Conservation (phyloP, 108 stramenopile genomes). For the Stephanodiscus minutulus region DNA sequence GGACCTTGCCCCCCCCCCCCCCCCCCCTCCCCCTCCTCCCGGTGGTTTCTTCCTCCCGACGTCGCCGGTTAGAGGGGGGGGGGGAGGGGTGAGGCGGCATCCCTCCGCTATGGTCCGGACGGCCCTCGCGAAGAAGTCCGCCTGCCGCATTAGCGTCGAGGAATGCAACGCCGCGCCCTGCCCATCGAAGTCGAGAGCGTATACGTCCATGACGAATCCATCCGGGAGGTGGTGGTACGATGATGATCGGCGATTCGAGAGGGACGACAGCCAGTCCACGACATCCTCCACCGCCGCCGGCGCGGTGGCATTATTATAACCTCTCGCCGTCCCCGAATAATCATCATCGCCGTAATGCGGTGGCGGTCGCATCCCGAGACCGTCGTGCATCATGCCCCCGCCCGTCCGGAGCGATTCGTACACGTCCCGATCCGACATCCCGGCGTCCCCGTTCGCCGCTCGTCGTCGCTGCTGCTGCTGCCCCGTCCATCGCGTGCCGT, state of each 20-base stretch:
- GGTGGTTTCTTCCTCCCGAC: not conserved
- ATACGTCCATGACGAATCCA: constrained; percentile 77
- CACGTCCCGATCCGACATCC: constrained; percentile 18
- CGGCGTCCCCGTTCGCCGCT: not conserved
- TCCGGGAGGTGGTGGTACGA: constrained; percentile 6
- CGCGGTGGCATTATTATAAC: no score
- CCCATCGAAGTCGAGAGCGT: constrained; percentile 71
- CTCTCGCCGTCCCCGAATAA: not conserved
- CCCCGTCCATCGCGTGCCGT: constrained; percentile 74
- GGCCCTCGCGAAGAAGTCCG: constrained; percentile 57
- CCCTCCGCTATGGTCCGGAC: constrained; percentile 46
- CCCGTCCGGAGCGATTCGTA: constrained; percentile 35
- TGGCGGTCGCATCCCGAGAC: not conserved
- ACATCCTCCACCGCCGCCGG: no score
- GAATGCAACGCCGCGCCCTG: constrained; percentile 79
- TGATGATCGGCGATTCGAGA: not conserved
- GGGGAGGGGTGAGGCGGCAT: constrained; percentile 17
- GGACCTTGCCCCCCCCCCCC: no score
- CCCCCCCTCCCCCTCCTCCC: no score
- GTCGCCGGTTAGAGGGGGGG: not conserved
- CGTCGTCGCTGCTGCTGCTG: not conserved
- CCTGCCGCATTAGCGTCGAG: constrained; percentile 55
- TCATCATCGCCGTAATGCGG: not conserved
- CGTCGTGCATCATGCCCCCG: constrained; percentile 35
- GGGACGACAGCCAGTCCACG: constrained; percentile 13